Conservation (phyloP, 1,139 yeast species). For the Casaregolazyma lundiana region DNA sequence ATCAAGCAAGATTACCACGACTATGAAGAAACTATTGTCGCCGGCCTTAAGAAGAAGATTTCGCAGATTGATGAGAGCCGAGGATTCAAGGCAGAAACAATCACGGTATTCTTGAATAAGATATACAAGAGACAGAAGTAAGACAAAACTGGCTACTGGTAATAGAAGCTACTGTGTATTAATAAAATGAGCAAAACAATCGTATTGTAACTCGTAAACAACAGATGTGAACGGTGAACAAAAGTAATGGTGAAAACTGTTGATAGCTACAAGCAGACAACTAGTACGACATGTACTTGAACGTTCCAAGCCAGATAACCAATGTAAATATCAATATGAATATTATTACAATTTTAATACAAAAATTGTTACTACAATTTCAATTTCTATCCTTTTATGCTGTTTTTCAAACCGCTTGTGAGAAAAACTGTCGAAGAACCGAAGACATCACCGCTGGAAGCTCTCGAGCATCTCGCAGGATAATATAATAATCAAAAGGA, state of each 20-base stretch:
- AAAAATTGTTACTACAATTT: background rate
- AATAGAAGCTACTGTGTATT: too few relatives aligned
- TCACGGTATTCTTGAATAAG: slow-evolving; percentile 78
- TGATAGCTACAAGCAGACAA: too few relatives aligned
- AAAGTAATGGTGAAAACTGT: too few relatives aligned
- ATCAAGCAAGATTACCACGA: slow-evolving; percentile 67
- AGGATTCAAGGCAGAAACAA: slow-evolving; percentile 84
- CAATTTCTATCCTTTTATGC: background rate
- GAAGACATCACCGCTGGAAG: slow-evolving; percentile 87
- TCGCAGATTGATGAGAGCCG: slow-evolving; percentile 75
- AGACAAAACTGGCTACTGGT: too few relatives aligned
- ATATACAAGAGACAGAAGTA: slow-evolving; percentile 92
- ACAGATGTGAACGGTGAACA: too few relatives aligned
- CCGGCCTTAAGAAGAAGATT: slow-evolving; percentile 60
- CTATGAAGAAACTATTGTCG: slow-evolving; percentile 77
- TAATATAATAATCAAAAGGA: slow-evolving; percentile 96
- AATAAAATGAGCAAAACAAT: too few relatives aligned
- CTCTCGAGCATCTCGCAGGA: slow-evolving; percentile 83
- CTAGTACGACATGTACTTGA: too few relatives aligned
- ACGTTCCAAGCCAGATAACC: too few relatives aligned
- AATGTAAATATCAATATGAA: background rate
- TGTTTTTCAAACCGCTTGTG: slow-evolving; percentile 43
- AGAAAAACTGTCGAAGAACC: slow-evolving; percentile 86
- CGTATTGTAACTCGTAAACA: too few relatives aligned
- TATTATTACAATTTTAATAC: background rate